A percentile compares a stretch with the other conserved stretches of the same genome.
phyloP scores from a whole-genome alignment of 2,329 filamentous ascomycete genomes.

The Pyrenophora seminiperda region DNA sequence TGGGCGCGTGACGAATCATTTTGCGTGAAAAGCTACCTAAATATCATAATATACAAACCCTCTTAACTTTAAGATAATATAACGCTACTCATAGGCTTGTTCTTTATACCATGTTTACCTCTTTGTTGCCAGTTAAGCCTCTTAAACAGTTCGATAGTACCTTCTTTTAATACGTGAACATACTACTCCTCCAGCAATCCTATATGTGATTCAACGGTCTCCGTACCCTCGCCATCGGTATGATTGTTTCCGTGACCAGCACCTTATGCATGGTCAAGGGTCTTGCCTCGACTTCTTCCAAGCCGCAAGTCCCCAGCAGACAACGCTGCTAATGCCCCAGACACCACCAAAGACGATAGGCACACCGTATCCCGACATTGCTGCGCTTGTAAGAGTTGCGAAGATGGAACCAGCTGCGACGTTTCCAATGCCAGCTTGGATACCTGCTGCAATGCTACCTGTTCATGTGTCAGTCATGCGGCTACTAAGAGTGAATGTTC shows the following conservation, averaged over 20 bases:
- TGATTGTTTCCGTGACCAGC: background rate
- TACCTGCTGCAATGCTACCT: slow-evolving; percentile 30
- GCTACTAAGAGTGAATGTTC: background rate
- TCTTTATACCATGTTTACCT: background rate
- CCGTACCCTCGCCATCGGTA: background rate
- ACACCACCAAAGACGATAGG: slow-evolving; percentile 13
- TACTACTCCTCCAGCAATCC: background rate
- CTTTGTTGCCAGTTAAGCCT: background rate
- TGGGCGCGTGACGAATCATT: no score
- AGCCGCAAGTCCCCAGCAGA: background rate
- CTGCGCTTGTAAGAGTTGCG: slow-evolving; percentile 29
- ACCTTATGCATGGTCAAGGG: background rate
- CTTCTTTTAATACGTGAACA: background rate
- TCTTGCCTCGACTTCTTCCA: background rate
- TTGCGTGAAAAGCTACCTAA: no score
- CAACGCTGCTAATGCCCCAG: background rate
- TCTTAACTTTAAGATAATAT: no score
- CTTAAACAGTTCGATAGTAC: background rate
- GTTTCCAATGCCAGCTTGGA: slow-evolving; percentile 27
- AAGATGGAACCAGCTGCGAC: slow-evolving; percentile 29
- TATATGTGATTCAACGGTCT: background rate
- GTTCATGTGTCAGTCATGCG: background rate
- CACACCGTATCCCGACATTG: slow-evolving; percentile 28
- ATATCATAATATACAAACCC: no score
- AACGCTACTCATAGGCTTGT: no score